Percentiles rank a stretch among this genome's conserved stretches.
Conservation (phyloP, 768 basidiomycete species). For the Podaxis rugospora region DNA sequence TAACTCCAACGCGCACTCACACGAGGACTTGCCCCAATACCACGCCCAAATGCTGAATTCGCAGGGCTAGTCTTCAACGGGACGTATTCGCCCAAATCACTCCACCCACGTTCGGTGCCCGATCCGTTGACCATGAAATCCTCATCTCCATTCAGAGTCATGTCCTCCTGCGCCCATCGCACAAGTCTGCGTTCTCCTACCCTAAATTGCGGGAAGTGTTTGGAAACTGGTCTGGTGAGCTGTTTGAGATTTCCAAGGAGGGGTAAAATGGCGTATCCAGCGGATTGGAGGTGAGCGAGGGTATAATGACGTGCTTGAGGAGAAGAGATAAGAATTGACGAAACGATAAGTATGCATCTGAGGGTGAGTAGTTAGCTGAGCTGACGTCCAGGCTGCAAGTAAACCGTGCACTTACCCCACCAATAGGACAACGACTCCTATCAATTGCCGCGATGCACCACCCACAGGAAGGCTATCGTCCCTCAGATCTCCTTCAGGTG, state of each 20-base stretch:
- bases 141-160: conserved; percentile 33
- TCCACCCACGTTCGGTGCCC: conserved; percentile 24
- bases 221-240: conserved; percentile 14
- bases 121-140: conserved; percentile 42
- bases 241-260: conserved; percentile 14
- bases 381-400: neutral
- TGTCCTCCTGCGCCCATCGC: conserved; percentile 45
- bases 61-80: conserved; percentile 34
- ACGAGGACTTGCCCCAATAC: neutral
- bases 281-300: conserved; percentile 17
- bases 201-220: conserved; percentile 28
- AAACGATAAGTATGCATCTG: conserved; percentile 14
- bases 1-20: neutral
- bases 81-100: conserved; percentile 36
- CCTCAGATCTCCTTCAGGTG: conserved; percentile 17
- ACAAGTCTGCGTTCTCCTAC: conserved; percentile 37
- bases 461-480: conserved; percentile 20
- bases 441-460: conserved; percentile 19
- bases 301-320: conserved; percentile 21
- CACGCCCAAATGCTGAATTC: neutral
- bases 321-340: conserved; percentile 20
- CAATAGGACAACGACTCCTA: conserved; percentile 18
- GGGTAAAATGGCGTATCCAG: conserved; percentile 17
- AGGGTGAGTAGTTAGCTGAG: neutral
- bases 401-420: conserved; percentile 19